Conservation (phyloP, 352 stramenopile species). For the Phytophthora hibernalis region DNA sequence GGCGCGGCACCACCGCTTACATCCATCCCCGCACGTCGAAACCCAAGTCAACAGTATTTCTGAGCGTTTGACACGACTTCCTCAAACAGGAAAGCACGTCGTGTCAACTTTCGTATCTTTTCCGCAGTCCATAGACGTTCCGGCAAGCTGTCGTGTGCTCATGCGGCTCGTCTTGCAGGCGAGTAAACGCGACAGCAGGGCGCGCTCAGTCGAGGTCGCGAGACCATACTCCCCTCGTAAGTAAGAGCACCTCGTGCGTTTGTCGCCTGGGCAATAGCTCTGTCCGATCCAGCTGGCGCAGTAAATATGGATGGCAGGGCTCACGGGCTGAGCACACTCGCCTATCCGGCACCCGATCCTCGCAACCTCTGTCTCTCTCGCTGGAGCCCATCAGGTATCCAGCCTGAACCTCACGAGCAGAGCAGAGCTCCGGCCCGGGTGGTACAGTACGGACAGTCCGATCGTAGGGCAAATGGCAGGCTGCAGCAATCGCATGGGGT, state of each 20-base stretch:
- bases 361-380: conserved; percentile 42
- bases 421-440: conserved; percentile 20
- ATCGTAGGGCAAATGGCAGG: conserved; percentile 31
- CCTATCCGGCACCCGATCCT: conserved; percentile 35
- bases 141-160: conserved; percentile 18
- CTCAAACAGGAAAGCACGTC: not conserved
- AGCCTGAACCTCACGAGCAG: conserved; percentile 35
- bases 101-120: conserved; percentile 6
- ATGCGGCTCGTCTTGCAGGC: conserved; percentile 14
- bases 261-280: conserved; percentile 32
- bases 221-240: conserved; percentile 22
- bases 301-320: conserved; percentile 30
- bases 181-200: conserved; percentile 25
- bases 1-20: conserved; percentile 11
- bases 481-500: conserved; percentile 15
- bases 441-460: conserved; percentile 43
- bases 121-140: not conserved
- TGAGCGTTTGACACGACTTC: conserved; percentile 12
- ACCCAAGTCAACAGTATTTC: conserved; percentile 11
- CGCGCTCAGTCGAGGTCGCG: conserved; percentile 1
- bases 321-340: conserved; percentile 31
- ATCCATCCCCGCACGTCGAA: not conserved
- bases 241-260: conserved; percentile 24
- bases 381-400: conserved; percentile 29
- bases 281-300: conserved; percentile 33